Evolutionary conservation across 305 asterid genomes (phyloP).

Genomic region (Rubia tinctorum): DNA sequence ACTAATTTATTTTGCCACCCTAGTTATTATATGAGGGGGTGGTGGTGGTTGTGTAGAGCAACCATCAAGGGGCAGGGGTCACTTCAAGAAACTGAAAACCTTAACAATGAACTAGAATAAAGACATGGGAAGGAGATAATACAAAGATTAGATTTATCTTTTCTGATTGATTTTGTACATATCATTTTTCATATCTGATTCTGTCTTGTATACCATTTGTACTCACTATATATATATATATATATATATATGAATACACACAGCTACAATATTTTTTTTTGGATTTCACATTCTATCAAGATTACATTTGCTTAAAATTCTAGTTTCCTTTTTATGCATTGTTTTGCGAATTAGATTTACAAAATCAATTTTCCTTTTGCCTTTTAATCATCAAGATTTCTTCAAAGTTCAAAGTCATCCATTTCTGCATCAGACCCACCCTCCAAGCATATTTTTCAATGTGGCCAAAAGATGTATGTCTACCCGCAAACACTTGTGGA

Average conservation of each 20-base stretch:
- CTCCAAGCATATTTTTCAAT: neutral
- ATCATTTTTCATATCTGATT: too few relatives aligned
- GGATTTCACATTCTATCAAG: too few relatives aligned
- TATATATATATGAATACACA: too few relatives aligned
- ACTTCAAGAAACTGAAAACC: neutral
- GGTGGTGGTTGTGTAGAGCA: too few relatives aligned
- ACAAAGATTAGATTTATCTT: too few relatives aligned
- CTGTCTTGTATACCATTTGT: too few relatives aligned
- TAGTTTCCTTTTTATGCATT: neutral
- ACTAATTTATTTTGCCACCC: too few relatives aligned
- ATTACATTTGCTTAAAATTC: neutral
- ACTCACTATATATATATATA: too few relatives aligned
- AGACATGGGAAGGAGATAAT: neutral
- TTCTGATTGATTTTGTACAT: too few relatives aligned
- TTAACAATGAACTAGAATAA: neutral
- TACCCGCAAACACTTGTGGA: constrained; percentile 2
- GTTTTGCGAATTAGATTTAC: neutral
- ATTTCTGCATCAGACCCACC: constrained; percentile 1
- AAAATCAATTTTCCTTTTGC: neutral
- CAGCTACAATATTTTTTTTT: too few relatives aligned
- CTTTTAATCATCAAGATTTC: neutral
- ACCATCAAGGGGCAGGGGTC: neutral
- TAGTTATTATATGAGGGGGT: too few relatives aligned
- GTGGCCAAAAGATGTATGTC: neutral
- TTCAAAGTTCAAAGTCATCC: neutral